Evolutionary conservation across 257 asterid species (phyloP), one percentile per base, ranked within the genome.

Genomic region (Nicotiana otophora): DNA sequence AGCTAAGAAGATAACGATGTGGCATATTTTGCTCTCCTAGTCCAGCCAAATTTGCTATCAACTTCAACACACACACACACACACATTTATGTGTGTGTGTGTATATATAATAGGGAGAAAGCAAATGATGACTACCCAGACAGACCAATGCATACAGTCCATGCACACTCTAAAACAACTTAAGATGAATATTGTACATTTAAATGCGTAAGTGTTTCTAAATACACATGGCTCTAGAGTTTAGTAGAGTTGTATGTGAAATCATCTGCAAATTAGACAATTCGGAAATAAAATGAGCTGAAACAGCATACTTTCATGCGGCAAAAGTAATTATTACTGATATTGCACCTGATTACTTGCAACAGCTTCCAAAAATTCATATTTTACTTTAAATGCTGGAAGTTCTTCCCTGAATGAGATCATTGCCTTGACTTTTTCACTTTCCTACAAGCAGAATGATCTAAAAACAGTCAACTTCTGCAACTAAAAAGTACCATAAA

Each of bases 281-380:
- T 0, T 48, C 28, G 80, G 42, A 74, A 46, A 74, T 23, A 51
- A 15, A 74, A 74, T 3, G 16, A 74, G 28, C 46, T 26, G 61
- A 48, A 74, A 74, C 61, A 74, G 51, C 26, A 8, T 0, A 1
- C 14, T 20, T 3, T 20, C 61, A 42, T 72, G 61, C 15, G 0
- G 36, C 36, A 46, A 16, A 46, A 72, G 61, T 70, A 60, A 62
- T 12, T n/a, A 0, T 12, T 20, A 70, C 66, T 46, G 51, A 48
- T 65, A 36, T 48, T 64, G 39, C 83, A 93, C 99, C 97, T 94
- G 99, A 89, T 91, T 89, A 88, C 83, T 87, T 19, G 92, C 92
- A 80, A 96, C 97, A 54, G 98, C 98, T 86, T 93, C 88, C 91
- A 94, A 82, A 87, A 96, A 93, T 65, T 93, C 97, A 23, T 92